phyloP scores from a whole-genome alignment of 2,329 filamentous ascomycete species.

The Trichoderma citrinoviride region DNA sequence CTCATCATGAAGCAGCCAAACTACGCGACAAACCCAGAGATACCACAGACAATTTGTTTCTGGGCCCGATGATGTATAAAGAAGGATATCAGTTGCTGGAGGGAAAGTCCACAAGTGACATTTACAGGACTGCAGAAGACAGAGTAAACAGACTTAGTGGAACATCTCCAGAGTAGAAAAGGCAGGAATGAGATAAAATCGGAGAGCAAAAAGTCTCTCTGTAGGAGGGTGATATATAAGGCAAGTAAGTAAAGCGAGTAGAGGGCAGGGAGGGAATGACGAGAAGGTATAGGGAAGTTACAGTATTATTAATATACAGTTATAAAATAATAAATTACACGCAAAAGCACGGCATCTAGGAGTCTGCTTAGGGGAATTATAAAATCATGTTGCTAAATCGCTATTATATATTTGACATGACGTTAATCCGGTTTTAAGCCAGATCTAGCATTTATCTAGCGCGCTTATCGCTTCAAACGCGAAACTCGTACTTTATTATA shows the following conservation, averaged over 20 bases:
- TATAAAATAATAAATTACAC: slow-evolving; percentile 17
- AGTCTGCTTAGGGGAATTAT: slow-evolving; percentile 14
- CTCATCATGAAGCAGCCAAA: slow-evolving; percentile 22
- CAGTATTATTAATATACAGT: background rate
- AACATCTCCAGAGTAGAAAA: background rate
- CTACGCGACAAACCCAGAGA: slow-evolving; percentile 29
- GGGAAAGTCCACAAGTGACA: no score
- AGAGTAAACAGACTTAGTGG: no score
- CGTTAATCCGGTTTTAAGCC: slow-evolving; percentile 23
- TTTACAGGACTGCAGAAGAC: no score
- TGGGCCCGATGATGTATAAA: background rate
- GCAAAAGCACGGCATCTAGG: slow-evolving; percentile 20
- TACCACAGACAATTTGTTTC: slow-evolving; percentile 24
- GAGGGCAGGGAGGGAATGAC: background rate
- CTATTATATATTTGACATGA: slow-evolving; percentile 26
- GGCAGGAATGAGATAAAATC: background rate
- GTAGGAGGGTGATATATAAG: no score
- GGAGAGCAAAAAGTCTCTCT: no score
- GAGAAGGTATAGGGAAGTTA: background rate
- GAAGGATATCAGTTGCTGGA: no score
- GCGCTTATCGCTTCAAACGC: background rate
- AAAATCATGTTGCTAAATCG: slow-evolving; percentile 27
- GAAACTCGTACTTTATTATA: no score
- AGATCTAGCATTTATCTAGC: background rate
- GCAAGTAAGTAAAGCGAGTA: background rate